These are phyloP conservation scores for Climacium dendroides DNA, from an alignment of 225 moss, liverwort and hornwort species.

Conservation along the genomic window DNA sequence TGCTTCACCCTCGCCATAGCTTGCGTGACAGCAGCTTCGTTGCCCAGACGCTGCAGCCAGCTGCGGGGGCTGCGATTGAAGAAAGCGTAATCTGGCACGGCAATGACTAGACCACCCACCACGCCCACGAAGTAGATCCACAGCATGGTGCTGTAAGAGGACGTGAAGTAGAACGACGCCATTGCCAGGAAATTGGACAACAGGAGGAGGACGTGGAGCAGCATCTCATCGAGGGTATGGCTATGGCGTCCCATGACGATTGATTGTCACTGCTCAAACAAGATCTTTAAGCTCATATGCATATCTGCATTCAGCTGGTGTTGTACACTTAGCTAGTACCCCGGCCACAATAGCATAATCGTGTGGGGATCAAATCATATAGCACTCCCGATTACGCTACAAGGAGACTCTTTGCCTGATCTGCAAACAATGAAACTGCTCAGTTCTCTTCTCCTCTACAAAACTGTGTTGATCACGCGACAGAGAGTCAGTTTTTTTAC, in stretches of 20 bases:
- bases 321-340: background rate
- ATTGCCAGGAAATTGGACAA: conserved; percentile 9
- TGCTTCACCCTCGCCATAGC: background rate
- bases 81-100: conserved; percentile 27
- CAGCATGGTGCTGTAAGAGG: conserved; percentile 25
- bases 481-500: background rate
- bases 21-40: background rate
- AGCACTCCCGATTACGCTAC: background rate
- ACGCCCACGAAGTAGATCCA: conserved; percentile 7
- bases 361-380: background rate
- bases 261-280: background rate
- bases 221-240: background rate
- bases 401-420: background rate
- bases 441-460: background rate
- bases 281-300: background rate
- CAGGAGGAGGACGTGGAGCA: conserved; percentile 3
- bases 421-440: background rate
- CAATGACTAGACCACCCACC: background rate
- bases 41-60: conserved; percentile 9
- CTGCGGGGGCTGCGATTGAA: conserved; percentile 20
- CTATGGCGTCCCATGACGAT: background rate
- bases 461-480: background rate
- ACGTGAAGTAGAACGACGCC: conserved; percentile 17
- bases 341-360: background rate
- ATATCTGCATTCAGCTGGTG: background rate